phyloP scores from a whole-genome alignment of 192 early-diverging fungal species.

The Backusella psychrophila region DNA sequence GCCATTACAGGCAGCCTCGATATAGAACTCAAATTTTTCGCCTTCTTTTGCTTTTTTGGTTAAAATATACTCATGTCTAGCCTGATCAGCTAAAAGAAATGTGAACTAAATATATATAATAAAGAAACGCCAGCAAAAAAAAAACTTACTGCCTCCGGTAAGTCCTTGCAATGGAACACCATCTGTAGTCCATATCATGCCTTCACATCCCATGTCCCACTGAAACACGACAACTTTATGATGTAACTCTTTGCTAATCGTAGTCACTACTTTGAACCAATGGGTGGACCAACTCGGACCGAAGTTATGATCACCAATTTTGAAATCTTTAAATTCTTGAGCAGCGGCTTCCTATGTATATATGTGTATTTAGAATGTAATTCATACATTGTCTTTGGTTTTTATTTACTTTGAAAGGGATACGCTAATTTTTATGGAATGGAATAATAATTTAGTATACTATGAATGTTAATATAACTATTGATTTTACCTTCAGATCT shows the following conservation, averaged over 20 bases:
- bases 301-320: conserved; percentile 8
- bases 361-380: not conserved
- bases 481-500: conserved; percentile 55
- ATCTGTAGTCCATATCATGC: conserved; percentile 80
- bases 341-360: conserved; percentile 18
- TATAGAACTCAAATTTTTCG: conserved; percentile 65
- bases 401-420: conserved; percentile 32
- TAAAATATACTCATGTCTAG: conserved; percentile 53
- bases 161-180: conserved; percentile 87
- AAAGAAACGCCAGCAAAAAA: not conserved
- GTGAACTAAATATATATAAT: not conserved
- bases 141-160: conserved; percentile 71
- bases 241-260: conserved; percentile 61
- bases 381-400: not conserved
- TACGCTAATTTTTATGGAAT: conserved; percentile 19
- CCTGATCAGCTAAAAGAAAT: conserved; percentile 36
- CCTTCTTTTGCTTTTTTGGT: conserved; percentile 40
- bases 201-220: conserved; percentile 89
- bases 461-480: conserved; percentile 60
- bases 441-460: conserved; percentile 40
- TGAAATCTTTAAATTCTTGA: conserved; percentile 13
- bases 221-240: conserved; percentile 76
- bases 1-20: conserved; percentile 92
- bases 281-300: conserved; percentile 63
- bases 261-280: conserved; percentile 67